These are phyloP conservation scores for Blastobotrys attinorum DNA, from an alignment of 805 yeast genomes.

Conservation along the genomic window DNA sequence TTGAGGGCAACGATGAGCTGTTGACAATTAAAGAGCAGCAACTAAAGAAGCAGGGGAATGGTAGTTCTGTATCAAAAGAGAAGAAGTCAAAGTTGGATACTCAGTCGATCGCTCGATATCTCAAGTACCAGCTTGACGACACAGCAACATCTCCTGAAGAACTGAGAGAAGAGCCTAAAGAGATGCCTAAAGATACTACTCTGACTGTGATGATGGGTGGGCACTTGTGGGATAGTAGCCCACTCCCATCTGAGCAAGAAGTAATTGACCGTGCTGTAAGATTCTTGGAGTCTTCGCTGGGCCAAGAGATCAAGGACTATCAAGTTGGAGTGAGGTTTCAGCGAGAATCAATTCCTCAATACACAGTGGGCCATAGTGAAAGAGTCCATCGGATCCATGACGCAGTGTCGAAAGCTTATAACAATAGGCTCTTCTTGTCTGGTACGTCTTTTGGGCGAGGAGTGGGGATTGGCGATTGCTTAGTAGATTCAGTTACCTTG, in stretches of 20 bases:
- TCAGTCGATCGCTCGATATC: background rate
- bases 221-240: slow-evolving; percentile 38
- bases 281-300: slow-evolving; percentile 35
- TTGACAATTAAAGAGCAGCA: background rate
- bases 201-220: slow-evolving; percentile 92
- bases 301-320: slow-evolving; percentile 19
- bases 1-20: background rate
- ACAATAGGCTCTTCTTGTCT: slow-evolving; percentile 46
- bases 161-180: background rate
- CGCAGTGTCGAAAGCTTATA: slow-evolving; percentile 30
- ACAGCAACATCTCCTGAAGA: background rate
- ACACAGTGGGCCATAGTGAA: slow-evolving; percentile 57
- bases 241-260: slow-evolving; percentile 22
- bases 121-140: slow-evolving; percentile 1
- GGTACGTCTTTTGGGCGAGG: slow-evolving; percentile 79
- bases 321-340: slow-evolving; percentile 36
- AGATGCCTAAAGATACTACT: slow-evolving; percentile 44
- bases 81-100: background rate
- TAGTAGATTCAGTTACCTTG: slow-evolving; percentile 50
- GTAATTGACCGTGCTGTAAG: slow-evolving; percentile 28
- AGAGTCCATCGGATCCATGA: slow-evolving; percentile 32
- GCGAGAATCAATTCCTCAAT: slow-evolving; percentile 69
- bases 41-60: too few relatives aligned
- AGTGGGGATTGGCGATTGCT: slow-evolving; percentile 86
- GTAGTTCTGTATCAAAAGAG: too few relatives aligned